Evolutionary conservation across 73 alveolate species (phyloP).

Genomic region (Paramecium biaurelia): DNA sequence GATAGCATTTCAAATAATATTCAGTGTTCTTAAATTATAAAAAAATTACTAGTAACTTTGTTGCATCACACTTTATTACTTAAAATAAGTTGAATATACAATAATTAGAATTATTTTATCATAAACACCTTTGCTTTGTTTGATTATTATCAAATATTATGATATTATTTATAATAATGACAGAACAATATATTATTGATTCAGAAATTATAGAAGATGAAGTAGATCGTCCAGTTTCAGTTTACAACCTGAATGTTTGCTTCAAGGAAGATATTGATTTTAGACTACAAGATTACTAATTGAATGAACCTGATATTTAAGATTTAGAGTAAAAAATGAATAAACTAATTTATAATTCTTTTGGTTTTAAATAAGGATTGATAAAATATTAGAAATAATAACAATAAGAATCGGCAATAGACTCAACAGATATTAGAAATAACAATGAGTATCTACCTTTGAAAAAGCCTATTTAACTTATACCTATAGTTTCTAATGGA

Average conservation of each 20-base stretch:
- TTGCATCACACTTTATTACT: neutral
- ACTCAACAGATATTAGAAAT: neutral
- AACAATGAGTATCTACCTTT: neutral
- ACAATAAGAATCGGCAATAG: neutral
- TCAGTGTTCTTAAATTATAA: neutral
- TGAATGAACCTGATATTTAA: slow-evolving; percentile 3
- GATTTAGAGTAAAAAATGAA: slow-evolving; percentile 17
- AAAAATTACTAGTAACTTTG: neutral
- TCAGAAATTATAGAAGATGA: neutral
- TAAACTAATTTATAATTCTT: neutral
- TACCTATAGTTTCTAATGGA: neutral
- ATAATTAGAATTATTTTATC: neutral
- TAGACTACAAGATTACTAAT: neutral
- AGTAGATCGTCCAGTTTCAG: neutral
- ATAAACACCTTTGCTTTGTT: neutral
- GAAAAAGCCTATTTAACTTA: neutral
- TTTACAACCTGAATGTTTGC: neutral
- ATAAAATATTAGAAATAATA: neutral
- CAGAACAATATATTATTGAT: neutral
- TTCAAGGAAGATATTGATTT: neutral
- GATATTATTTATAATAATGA: neutral
- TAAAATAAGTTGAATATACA: neutral
- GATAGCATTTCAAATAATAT: neutral
- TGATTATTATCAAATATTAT: neutral
- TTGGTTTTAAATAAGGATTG: neutral